phyloP scores from a whole-genome alignment of 2,329 filamentous ascomycete species.

The Penicillium sp. region DNA sequence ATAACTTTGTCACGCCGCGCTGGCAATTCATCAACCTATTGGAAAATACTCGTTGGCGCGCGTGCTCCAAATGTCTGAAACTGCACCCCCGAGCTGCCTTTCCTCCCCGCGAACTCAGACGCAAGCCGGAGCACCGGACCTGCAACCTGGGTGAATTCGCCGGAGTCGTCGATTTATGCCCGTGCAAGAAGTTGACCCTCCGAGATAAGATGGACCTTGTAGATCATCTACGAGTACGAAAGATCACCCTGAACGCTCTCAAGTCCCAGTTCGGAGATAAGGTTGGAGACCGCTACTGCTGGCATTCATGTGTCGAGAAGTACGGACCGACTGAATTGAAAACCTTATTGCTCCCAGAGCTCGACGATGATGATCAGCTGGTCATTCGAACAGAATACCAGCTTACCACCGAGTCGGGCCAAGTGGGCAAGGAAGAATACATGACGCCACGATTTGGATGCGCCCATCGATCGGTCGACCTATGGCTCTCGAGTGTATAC shows the following conservation, averaged over 20 bases:
- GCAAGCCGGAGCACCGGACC: conserved; percentile 30
- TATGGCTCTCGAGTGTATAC: conserved; percentile 40
- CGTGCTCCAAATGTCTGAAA: conserved; percentile 38
- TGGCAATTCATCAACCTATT: conserved; percentile 38
- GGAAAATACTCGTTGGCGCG: conserved; percentile 34
- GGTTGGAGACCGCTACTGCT: conserved; percentile 33
- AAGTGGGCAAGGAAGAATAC: conserved; percentile 36
- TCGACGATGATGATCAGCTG: conserved; percentile 31
- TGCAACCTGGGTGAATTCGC: conserved; percentile 35
- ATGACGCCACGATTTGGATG: conserved; percentile 41
- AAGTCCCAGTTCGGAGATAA: conserved; percentile 27
- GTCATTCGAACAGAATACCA: conserved; percentile 37
- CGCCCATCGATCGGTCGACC: conserved; percentile 38
- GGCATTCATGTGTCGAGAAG: conserved; percentile 36
- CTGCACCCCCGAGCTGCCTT: conserved; percentile 37
- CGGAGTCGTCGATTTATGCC: conserved; percentile 38
- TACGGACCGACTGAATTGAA: conserved; percentile 35
- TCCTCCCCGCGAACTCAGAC: conserved; percentile 31
- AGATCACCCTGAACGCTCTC: conserved; percentile 25
- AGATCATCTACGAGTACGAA: conserved; percentile 31
- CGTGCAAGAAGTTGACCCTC: conserved; percentile 40
- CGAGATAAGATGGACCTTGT: conserved; percentile 36
- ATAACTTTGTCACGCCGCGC: conserved; percentile 34
- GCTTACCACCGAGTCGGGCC: conserved; percentile 31
- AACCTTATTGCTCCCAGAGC: conserved; percentile 35